These are phyloP conservation scores for Cercospora sesami DNA, from an alignment of 2,329 filamentous ascomycete species.

Conservation along the genomic window DNA sequence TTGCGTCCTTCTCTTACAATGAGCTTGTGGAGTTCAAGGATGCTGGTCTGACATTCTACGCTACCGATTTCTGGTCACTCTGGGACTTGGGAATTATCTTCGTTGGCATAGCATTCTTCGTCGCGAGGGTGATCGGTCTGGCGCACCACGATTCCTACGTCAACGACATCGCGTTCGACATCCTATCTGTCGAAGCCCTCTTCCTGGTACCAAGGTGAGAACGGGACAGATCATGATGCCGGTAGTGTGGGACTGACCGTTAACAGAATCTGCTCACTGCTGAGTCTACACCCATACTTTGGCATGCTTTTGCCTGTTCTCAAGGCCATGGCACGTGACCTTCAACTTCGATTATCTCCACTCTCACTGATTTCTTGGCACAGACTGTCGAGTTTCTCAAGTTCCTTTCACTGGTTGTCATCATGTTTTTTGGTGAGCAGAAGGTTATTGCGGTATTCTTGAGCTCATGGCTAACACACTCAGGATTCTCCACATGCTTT, in stretches of 20 bases:
- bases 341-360: constrained; percentile 4
- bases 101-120: constrained; percentile 59
- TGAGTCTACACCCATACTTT: constrained; percentile 87
- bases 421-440: constrained; percentile 70
- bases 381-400: constrained; percentile 83
- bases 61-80: constrained; percentile 77
- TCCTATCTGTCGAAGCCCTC: constrained; percentile 83
- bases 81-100: constrained; percentile 51
- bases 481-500: constrained; percentile 83
- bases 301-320: constrained; percentile 85
- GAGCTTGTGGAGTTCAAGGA: constrained; percentile 75
- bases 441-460: background rate
- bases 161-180: constrained; percentile 81
- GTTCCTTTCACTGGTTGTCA: constrained; percentile 73
- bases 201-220: constrained; percentile 75
- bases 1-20: constrained; percentile 83
- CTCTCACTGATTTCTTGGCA: constrained; percentile 11
- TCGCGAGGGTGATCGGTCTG: constrained; percentile 67
- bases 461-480: constrained; percentile 4
- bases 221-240: background rate
- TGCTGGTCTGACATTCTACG: constrained; percentile 82
- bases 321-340: constrained; percentile 72
- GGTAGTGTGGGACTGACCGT: constrained; percentile 1
- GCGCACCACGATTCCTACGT: constrained; percentile 59
- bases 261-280: constrained; percentile 73